Base-by-base conservation (phyloP, 1,284 basidiomycete genomes). In the Austropuccinia psidii region DNA sequence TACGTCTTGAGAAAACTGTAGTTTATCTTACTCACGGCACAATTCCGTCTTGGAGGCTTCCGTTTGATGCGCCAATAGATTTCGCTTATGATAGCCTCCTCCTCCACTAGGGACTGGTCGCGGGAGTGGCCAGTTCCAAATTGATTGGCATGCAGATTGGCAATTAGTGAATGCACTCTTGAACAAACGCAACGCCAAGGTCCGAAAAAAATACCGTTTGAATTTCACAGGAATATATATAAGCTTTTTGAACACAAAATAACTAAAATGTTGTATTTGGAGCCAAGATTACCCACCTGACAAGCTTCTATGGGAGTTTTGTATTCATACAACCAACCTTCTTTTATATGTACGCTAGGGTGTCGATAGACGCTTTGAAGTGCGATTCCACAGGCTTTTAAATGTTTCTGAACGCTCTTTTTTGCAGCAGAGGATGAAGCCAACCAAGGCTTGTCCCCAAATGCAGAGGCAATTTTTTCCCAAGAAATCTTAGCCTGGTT, bases 361-460 rank as follows among this genome's bases (percentile, higher is more conserved):
- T 72, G 68, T 19, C 27, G 33, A 35, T 72, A 60, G 35, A 72
- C 37, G 15, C 13, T 58, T 35, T 50, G 27, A 15, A 72, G 57
- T 8, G 37, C 50, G 19, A 21, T 17, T 43, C 68, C 68, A 49
- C 68, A 72, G 27, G 41, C 31, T 41, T 43, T 39, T 43, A 55
- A 58, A 29, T 60, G 55, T 21, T 57, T 43, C 27, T 72, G 37
- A 7, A 72, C 35, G 33, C 13, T 61, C 39, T n/a, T 43, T 8
- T 58, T 72, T 5, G 45, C 45, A 21, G 13, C 24, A 33, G 50
- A 47, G 27, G 57, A 50, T 33, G 67, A 69, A 17, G 67, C 68
- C 57, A 72, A 52, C 68, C 68, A 72, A 19, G 68, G 68, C n/a
- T 37, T 58, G 31, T 72, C 47, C 13, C 54, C 45, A 57, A 49